Percentiles rank a stretch among this genome's conserved stretches.
phyloP scores from a whole-genome alignment of 1,284 basidiomycete species.

The Rhodotorula sp. region DNA sequence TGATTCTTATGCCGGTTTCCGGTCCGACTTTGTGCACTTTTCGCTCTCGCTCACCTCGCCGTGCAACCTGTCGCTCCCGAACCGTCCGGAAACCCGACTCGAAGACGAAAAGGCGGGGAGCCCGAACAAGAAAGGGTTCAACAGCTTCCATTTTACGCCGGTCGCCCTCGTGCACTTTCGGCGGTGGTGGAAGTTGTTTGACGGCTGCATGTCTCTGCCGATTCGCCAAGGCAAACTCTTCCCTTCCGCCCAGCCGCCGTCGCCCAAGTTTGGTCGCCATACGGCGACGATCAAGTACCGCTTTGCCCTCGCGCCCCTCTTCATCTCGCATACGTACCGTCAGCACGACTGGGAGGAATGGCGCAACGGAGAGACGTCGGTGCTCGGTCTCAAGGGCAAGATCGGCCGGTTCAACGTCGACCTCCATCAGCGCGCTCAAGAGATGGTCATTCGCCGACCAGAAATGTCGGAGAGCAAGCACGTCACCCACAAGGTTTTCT shows the following conservation, averaged over 20 bases:
- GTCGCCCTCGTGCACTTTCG: constrained; percentile 86
- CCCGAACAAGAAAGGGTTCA: constrained; percentile 51
- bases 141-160: constrained; percentile 83
- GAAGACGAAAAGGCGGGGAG: constrained; percentile 31
- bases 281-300: constrained; percentile 92
- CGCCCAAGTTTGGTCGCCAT: constrained; percentile 85
- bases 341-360: constrained; percentile 74
- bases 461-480: constrained; percentile 54
- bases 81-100: constrained; percentile 31
- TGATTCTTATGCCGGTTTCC: constrained; percentile 85
- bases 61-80: constrained; percentile 42
- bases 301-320: constrained; percentile 72
- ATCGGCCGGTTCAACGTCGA: constrained; percentile 81
- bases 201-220: constrained; percentile 73
- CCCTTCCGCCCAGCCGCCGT: constrained; percentile 65
- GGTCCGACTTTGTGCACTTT: constrained; percentile 92
- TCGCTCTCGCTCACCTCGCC: constrained; percentile 81
- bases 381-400: constrained; percentile 78
- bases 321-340: constrained; percentile 81
- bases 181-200: constrained; percentile 86
- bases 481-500: constrained; percentile 79
- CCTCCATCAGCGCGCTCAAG: constrained; percentile 88
- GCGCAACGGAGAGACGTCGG: constrained; percentile 71
- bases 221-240: constrained; percentile 83
- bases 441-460: constrained; percentile 49